Conservation (phyloP, 164 flowering plant species). For the Sextonia rubra region DNA sequence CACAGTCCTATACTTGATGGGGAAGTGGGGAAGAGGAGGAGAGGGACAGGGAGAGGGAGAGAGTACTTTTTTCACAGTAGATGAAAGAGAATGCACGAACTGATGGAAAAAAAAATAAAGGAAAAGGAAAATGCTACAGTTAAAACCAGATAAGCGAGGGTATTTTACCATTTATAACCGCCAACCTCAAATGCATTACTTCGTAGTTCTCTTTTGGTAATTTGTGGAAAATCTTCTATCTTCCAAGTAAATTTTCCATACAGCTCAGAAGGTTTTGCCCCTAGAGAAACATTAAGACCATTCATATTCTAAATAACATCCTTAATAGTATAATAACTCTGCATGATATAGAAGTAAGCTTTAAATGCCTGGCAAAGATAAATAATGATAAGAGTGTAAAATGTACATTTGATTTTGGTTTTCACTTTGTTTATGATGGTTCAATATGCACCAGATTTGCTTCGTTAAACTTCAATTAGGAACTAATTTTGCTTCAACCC, state of each 20-base stretch:
- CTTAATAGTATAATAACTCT: neutral
- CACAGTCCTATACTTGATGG: too few species aligned
- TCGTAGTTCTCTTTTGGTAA: conserved; percentile 81
- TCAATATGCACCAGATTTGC: neutral
- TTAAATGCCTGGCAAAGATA: neutral
- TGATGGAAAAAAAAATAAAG: neutral
- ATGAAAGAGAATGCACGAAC: neutral
- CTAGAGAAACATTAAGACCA: conserved; percentile 25
- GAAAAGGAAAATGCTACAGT: conserved; percentile 3
- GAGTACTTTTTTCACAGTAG: neutral
- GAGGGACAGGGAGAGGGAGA: neutral
- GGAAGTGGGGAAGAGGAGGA: neutral
- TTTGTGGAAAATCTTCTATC: conserved; percentile 75
- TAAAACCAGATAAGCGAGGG: conserved; percentile 1
- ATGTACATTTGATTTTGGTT: neutral
- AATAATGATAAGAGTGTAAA: neutral
- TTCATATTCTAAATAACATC: neutral
- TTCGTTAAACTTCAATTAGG: neutral
- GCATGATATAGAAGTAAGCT: neutral
- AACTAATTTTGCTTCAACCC: too few species aligned
- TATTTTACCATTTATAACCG: conserved; percentile 77
- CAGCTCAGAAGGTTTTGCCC: conserved; percentile 72
- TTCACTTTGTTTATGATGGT: neutral
- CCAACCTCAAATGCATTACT: conserved; percentile 84
- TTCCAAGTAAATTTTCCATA: conserved; percentile 83